phyloP scores from a whole-genome alignment of 805 yeast species.

The Myxozyma nipponensis region DNA sequence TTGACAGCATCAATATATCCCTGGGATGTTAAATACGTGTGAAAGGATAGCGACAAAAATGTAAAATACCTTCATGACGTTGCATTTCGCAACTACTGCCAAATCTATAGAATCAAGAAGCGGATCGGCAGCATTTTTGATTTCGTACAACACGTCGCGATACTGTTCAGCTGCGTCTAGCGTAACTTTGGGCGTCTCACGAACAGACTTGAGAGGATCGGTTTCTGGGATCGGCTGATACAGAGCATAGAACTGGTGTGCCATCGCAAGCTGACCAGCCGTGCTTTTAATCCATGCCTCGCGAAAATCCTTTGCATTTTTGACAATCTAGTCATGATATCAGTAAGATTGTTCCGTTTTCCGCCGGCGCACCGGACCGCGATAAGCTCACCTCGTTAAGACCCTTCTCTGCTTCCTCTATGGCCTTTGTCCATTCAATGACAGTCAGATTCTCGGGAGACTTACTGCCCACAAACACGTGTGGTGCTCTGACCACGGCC shows the following conservation, averaged over 20 bases:
- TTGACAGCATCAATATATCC: constrained; percentile 33
- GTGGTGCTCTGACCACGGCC: constrained; percentile 39
- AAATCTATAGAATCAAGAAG: constrained; percentile 30
- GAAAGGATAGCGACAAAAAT: neutral
- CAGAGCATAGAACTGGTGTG: constrained; percentile 24
- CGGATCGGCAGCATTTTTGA: constrained; percentile 30
- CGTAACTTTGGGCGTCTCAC: constrained; percentile 34
- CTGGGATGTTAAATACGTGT: neutral
- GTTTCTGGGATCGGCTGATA: constrained; percentile 34
- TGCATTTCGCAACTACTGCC: constrained; percentile 27
- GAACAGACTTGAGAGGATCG: constrained; percentile 30
- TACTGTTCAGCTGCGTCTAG: constrained; percentile 32
- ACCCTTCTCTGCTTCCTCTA: constrained; percentile 36
- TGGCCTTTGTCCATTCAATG: constrained; percentile 38
- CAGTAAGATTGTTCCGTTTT: neutral
- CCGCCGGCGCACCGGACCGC: too few relatives aligned
- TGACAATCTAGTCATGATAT: constrained; percentile 19
- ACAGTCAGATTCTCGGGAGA: constrained; percentile 36
- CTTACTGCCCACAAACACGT: constrained; percentile 37
- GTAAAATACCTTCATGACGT: constrained; percentile 23
- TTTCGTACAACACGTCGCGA: constrained; percentile 27
- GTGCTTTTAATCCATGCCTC: constrained; percentile 30
- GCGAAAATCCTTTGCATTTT: constrained; percentile 30
- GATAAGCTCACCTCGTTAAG: constrained; percentile 27
- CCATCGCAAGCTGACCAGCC: constrained; percentile 27